Base-by-base conservation (phyloP, 805 yeast genomes). In the Yarrowia deformans region DNA sequence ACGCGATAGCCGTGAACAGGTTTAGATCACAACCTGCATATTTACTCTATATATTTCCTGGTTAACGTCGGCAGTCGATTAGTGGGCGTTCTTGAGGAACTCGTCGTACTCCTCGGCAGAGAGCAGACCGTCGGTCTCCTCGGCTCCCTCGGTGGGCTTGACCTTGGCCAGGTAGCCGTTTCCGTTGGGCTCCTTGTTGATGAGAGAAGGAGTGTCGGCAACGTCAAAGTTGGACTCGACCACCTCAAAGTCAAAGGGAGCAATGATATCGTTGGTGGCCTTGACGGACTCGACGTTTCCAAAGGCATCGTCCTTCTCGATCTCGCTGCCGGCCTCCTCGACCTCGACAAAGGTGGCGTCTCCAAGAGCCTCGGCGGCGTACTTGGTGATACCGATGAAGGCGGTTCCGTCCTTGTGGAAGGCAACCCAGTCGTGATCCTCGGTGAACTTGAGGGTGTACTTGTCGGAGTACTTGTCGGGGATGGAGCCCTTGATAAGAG, bases 241-340 rank as follows among this genome's bases (percentile, higher is more conserved):
- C 45, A 95, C 83, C 73, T 85, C 89, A 63, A 97, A 97, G 16
- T 84, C 80, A 37, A 92, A 90, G 66, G 99, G 99, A 19, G 93
- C 82, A 80, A 93, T 94, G 72, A 95, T 89, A 77, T 95, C 99
- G 72, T 91, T 86, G 35, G 99, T 98, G 58, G 93, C 87, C 81
- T 95, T 95, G 75, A 95, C 99, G 52, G 93, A 86, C 81, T 95
- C 99, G 49, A 95, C 96, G 40, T 97, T 90, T 8, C 98, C 98
- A 77, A 95, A 82, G 14, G 94, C 82, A 72, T 92, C 98, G 64
- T 97, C 96, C 61, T 84, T 83, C 69, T 82, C 87, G 69, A 89
- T 83, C 39, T 76, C 81, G 49, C 83, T 84, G 49, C 88, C 90
- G 48, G 84, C 85, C 73, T 89, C 93, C 58, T 97, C 97, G 74